Percentiles rank a stretch among this genome's conserved stretches.
Evolutionary conservation across 805 yeast genomes (phyloP).

Genomic region (Teunomyces stri): DNA sequence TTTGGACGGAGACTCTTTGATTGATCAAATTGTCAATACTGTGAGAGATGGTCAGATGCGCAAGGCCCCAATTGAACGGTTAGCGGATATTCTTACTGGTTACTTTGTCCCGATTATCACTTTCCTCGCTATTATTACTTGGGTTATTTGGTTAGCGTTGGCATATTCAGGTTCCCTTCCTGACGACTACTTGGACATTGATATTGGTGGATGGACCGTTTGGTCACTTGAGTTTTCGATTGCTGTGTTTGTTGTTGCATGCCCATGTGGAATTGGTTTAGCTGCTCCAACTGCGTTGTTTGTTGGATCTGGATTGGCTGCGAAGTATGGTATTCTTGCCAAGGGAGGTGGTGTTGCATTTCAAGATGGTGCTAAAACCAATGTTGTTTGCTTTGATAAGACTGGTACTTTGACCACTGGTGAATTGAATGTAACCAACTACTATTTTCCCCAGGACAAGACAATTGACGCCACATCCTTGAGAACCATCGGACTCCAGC

Average conservation of each 20-base stretch:
- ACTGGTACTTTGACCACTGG: conserved; percentile 79
- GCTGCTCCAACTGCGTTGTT: conserved; percentile 84
- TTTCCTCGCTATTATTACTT: conserved; percentile 56
- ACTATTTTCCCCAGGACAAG: conserved; percentile 24
- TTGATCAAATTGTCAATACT: conserved; percentile 66
- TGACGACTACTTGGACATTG: conserved; percentile 52
- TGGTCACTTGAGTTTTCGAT: conserved; percentile 80
- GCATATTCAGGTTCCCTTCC: conserved; percentile 59
- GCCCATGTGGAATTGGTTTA: conserved; percentile 83
- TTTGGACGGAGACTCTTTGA: conserved; percentile 59
- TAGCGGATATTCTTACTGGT: conserved; percentile 68
- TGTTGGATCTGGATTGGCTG: conserved; percentile 78
- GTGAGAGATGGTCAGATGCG: conserved; percentile 73
- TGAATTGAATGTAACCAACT: conserved; percentile 55
- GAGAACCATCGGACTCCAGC: conserved; percentile 38
- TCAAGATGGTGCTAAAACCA: conserved; percentile 67
- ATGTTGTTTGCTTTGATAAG: conserved; percentile 71
- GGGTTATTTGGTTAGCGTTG: conserved; percentile 66
- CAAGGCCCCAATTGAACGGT: conserved; percentile 69
- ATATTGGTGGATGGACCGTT: conserved; percentile 70
- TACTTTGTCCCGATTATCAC: conserved; percentile 72
- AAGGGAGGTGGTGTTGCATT: conserved; percentile 83
- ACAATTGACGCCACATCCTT: conserved; percentile 12
- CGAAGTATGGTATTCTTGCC: conserved; percentile 70
- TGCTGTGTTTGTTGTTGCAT: conserved; percentile 78